Conservation (phyloP, 768 basidiomycete genomes). For the Collybia nuda region DNA sequence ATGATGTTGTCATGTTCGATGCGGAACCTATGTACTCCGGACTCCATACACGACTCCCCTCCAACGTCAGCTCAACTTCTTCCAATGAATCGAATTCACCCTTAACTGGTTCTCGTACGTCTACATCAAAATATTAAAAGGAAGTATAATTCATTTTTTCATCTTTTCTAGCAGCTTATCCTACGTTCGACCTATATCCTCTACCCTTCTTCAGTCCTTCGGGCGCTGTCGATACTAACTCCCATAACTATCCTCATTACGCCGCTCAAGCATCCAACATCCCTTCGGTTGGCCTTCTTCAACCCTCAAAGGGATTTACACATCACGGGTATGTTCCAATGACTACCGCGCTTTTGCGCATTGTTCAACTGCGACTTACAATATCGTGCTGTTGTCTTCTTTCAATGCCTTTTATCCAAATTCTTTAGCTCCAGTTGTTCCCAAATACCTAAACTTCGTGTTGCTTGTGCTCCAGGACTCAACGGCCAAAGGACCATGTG, state of each 20-base stretch:
- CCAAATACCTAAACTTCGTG: constrained; percentile 80
- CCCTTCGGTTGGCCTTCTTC: constrained; percentile 61
- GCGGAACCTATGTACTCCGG: constrained; percentile 54
- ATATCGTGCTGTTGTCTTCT: neutral
- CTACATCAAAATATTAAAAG: neutral
- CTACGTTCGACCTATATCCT: constrained; percentile 64
- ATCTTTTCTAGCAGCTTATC: constrained; percentile 44
- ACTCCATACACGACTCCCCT: constrained; percentile 60
- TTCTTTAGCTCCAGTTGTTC: constrained; percentile 59
- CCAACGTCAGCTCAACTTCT: constrained; percentile 61
- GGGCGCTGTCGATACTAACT: constrained; percentile 47
- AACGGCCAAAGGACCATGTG: constrained; percentile 81
- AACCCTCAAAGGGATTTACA: constrained; percentile 57
- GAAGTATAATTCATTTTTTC: neutral
- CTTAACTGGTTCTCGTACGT: constrained; percentile 48
- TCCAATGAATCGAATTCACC: constrained; percentile 51
- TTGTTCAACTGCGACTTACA: constrained; percentile 4
- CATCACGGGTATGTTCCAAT: constrained; percentile 67
- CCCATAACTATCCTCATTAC: constrained; percentile 42
- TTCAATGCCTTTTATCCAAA: constrained; percentile 5
- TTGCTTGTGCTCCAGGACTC: constrained; percentile 70
- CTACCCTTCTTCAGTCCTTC: constrained; percentile 47
- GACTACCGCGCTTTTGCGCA: constrained; percentile 4
- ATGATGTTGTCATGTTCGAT: constrained; percentile 74
- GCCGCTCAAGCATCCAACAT: constrained; percentile 39